Conservation (phyloP, 352 stramenopile genomes). For the Phytophthora nicotianae region DNA sequence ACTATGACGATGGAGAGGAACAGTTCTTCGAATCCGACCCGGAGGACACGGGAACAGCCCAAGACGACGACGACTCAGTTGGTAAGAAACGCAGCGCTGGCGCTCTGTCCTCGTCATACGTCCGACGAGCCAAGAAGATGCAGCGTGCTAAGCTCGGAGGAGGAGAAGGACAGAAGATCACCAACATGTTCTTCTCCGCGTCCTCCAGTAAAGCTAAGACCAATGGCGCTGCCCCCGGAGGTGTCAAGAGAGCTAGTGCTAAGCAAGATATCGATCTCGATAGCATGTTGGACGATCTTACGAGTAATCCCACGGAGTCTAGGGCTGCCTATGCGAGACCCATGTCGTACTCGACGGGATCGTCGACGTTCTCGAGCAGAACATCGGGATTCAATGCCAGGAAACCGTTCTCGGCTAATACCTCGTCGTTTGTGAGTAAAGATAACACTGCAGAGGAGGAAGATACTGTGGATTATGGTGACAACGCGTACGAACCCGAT, state of each 20-base stretch:
- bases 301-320: slow-evolving; percentile 80
- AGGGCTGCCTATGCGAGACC: slow-evolving; percentile 53
- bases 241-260: slow-evolving; percentile 19
- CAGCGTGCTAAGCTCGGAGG: slow-evolving; percentile 79
- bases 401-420: slow-evolving; percentile 19
- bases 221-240: slow-evolving; percentile 28
- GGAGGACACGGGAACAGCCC: slow-evolving; percentile 40
- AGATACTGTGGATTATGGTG: slow-evolving; percentile 35
- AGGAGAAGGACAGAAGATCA: slow-evolving; percentile 86
- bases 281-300: slow-evolving; percentile 87
- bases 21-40: slow-evolving; percentile 89
- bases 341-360: slow-evolving; percentile 63
- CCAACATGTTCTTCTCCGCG: slow-evolving; percentile 88
- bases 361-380: slow-evolving; percentile 23
- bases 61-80: slow-evolving; percentile 51
- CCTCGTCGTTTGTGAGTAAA: slow-evolving; percentile 8
- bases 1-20: slow-evolving; percentile 90
- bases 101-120: slow-evolving; percentile 78
- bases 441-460: slow-evolving; percentile 15
- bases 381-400: slow-evolving; percentile 27
- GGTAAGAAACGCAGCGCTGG: slow-evolving; percentile 81
- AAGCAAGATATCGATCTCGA: slow-evolving; percentile 88
- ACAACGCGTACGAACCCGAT: slow-evolving; percentile 42
- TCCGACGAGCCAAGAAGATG: slow-evolving; percentile 81
- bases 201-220: slow-evolving; percentile 39